Conservation (phyloP, 2,329 filamentous ascomycete genomes). For the Fusarium graminum region DNA sequence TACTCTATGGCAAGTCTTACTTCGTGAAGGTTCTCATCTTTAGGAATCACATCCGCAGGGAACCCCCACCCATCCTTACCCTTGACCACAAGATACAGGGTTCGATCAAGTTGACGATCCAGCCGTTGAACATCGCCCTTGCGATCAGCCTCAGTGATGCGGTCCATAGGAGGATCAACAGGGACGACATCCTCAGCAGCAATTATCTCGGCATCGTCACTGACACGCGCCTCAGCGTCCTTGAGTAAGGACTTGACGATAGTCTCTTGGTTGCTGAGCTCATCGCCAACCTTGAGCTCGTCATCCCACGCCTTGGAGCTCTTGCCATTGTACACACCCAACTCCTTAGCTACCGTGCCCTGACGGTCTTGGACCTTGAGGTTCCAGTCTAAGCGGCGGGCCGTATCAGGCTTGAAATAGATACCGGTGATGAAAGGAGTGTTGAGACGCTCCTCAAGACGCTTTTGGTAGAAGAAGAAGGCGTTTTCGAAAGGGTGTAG, state of each 20-base stretch:
- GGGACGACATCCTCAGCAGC: constrained; percentile 70
- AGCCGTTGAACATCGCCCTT: constrained; percentile 81
- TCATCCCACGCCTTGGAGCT: constrained; percentile 86
- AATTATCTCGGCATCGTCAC: constrained; percentile 71
- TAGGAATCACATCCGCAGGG: constrained; percentile 76
- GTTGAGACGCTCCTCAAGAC: constrained; percentile 90
- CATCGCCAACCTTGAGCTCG: constrained; percentile 82
- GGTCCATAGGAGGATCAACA: constrained; percentile 76
- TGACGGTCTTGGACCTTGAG: constrained; percentile 81
- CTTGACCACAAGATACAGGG: constrained; percentile 89
- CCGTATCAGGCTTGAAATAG: constrained; percentile 94
- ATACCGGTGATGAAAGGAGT: constrained; percentile 91
- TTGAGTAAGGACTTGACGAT: constrained; percentile 77
- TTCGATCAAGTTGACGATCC: constrained; percentile 82
- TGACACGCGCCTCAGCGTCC: constrained; percentile 77
- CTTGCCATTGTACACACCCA: constrained; percentile 84
- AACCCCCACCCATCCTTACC: constrained; percentile 84
- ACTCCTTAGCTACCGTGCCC: constrained; percentile 82
- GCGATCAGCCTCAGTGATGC: constrained; percentile 82
- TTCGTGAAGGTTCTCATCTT: constrained; percentile 83
- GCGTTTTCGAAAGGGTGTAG: constrained; percentile 90
- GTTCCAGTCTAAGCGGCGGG: constrained; percentile 89
- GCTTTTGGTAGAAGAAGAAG: constrained; percentile 97
- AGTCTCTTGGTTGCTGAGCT: constrained; percentile 72
- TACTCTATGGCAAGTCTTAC: constrained; percentile 62